Evolutionary conservation across 306 rosid species (phyloP), one percentile per base, ranked within the genome.

Genomic region (Medicago ruthenica): DNA sequence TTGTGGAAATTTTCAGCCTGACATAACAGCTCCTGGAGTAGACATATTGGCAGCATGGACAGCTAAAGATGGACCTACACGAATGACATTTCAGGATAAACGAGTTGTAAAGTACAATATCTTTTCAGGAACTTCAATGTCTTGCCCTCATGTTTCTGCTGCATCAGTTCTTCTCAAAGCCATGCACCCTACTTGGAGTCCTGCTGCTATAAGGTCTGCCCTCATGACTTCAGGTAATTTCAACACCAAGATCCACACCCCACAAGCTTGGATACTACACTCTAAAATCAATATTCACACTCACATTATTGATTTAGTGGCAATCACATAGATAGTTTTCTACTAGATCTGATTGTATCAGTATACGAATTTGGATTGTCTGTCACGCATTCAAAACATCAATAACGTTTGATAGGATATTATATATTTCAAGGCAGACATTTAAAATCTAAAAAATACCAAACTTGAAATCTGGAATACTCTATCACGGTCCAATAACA

Each of bases 21-120:
- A 95, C 66, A 89, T 95, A 53, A 89, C 97, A 77, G 99, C 97
- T 4, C 99, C 99, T 3, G 99, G 99, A 18, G 77, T 95, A 48
- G 87, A 95, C 62, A 92, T 95, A 83, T 66, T 95, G 81, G 99
- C 99, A 13, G 99, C 99, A 59, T 95, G 99, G 99, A 87, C 86
- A 1, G 89, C 74, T 58, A 82, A 20, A 37, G 88, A 92, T 74
- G 82, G 97, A 3, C 99, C 99, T 13, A 87, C 99, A 40, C 76
- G 81, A 81, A 74, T 89, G 71, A 60, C 84, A 10, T 40, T 17
- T 65, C 8, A n/a, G 1, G 98, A 95, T 80, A 76, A 82, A 27
- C 80, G 97, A 75, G 84, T 92, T 12, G 96, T 74, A 24, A 51
- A 82, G 79, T 95, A 87, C 78, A 95, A 88, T 68, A 82, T 95